phyloP scores from a whole-genome alignment of 2,329 filamentous ascomycete genomes.

The Claviceps sp. region DNA sequence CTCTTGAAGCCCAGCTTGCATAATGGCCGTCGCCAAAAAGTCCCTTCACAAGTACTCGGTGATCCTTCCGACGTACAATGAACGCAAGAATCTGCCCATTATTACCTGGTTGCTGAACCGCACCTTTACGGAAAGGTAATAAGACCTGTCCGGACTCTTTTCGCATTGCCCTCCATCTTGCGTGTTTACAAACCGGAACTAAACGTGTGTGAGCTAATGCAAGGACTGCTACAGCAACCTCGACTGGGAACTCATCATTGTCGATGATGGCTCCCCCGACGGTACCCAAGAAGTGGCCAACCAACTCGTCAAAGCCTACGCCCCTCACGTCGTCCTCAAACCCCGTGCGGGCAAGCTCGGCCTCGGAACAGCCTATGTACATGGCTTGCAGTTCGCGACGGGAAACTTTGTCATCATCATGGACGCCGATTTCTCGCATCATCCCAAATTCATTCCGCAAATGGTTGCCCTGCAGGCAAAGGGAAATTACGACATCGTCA shows the following conservation, averaged over 20 bases:
- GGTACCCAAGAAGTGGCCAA: constrained; percentile 82
- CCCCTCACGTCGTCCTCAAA: constrained; percentile 68
- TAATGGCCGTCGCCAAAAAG: constrained; percentile 34
- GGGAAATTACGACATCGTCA: constrained; percentile 87
- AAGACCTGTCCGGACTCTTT: constrained; percentile 18
- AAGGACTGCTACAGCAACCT: constrained; percentile 48
- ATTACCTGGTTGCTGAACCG: constrained; percentile 87
- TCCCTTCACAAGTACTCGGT: constrained; percentile 76
- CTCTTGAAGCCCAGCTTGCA: neutral
- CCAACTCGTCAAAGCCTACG: constrained; percentile 80
- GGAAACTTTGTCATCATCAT: constrained; percentile 99
- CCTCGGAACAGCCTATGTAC: constrained; percentile 92
- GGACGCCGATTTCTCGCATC: constrained; percentile 98
- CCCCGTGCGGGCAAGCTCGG: constrained; percentile 88
- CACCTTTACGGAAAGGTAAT: constrained; percentile 83
- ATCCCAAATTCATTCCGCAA: constrained; percentile 94
- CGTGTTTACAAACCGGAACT: neutral
- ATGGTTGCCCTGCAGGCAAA: constrained; percentile 75
- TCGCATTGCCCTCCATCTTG: neutral
- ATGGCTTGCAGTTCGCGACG: constrained; percentile 77
- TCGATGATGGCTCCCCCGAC: constrained; percentile 96
- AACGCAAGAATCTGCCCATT: constrained; percentile 92
- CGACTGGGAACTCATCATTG: constrained; percentile 94
- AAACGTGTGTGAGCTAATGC: neutral
- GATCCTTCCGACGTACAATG: constrained; percentile 96